phyloP scores from a whole-genome alignment of 768 basidiomycete genomes.

The Daedalea quercina region DNA sequence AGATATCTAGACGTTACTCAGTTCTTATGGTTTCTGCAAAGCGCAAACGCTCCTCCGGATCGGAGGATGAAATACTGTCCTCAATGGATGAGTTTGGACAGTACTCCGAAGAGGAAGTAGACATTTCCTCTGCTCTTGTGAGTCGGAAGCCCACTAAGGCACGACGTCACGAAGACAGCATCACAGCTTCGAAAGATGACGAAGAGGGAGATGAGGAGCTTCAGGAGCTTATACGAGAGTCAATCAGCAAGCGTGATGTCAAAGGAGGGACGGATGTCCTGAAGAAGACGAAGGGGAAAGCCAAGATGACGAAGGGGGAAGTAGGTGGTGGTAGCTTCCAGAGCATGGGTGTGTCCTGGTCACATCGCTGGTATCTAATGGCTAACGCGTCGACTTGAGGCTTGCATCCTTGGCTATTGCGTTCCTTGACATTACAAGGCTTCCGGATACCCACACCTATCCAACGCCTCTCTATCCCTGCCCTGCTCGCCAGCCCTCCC shows the following conservation, averaged over 20 bases:
- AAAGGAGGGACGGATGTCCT: conserved; percentile 71
- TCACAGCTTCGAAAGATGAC: conserved; percentile 9
- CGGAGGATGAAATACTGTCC: neutral
- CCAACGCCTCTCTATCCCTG: conserved; percentile 84
- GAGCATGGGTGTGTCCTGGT: conserved; percentile 70
- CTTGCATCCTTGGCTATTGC: conserved; percentile 75
- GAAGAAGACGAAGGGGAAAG: conserved; percentile 72
- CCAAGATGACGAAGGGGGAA: conserved; percentile 65
- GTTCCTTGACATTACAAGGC: conserved; percentile 85
- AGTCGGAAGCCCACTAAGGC: conserved; percentile 29
- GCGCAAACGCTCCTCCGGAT: conserved; percentile 2
- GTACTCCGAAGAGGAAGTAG: conserved; percentile 34
- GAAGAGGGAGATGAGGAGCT: conserved; percentile 49
- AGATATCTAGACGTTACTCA: too few species aligned
- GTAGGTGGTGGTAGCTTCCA: conserved; percentile 94
- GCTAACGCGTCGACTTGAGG: conserved; percentile 34
- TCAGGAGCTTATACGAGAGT: conserved; percentile 55
- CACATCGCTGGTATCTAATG: neutral
- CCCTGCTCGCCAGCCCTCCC: conserved; percentile 76
- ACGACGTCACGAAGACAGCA: neutral
- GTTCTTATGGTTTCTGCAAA: neutral
- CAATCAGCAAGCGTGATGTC: conserved; percentile 65
- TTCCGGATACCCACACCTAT: conserved; percentile 96
- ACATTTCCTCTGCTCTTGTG: conserved; percentile 57
- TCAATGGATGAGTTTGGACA: neutral